These are phyloP conservation scores for Peronosclerospora sorghi DNA, from an alignment of 352 stramenopile genomes.

Conservation along the genomic window DNA sequence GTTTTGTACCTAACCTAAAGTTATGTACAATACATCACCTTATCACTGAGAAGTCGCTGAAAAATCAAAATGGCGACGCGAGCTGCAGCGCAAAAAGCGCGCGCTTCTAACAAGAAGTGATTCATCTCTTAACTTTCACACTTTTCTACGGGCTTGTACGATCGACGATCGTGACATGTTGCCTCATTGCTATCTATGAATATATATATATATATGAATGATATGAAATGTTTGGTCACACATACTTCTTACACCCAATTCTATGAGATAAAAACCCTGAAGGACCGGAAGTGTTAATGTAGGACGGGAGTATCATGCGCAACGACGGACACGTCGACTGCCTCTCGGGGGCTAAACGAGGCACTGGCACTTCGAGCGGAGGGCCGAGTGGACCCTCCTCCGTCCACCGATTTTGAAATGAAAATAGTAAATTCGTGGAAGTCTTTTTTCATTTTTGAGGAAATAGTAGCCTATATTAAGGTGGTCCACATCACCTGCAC, in stretches of 20 bases:
- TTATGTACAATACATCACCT: no score
- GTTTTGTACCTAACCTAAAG: no score
- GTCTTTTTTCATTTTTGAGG: conserved; percentile 5
- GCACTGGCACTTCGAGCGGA: conserved; percentile 30
- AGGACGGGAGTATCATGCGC: conserved; percentile 68
- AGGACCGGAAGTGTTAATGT: conserved; percentile 55
- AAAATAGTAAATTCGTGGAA: no score
- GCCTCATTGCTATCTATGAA: no score
- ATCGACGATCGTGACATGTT: no score
- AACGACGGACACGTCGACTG: conserved; percentile 8
- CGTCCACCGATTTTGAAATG: conserved; percentile 14
- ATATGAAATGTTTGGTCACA: conserved; percentile 53
- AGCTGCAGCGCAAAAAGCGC: no score
- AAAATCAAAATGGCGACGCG: no score
- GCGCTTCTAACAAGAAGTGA: no score
- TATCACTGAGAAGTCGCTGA: no score
- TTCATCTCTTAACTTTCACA: no score
- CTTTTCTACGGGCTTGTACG: no score
- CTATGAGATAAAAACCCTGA: conserved; percentile 85
- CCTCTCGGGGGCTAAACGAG: conserved; percentile 16
- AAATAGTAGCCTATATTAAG: conserved; percentile 2
- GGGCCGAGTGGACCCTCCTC: conserved; percentile 7
- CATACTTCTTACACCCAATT: conserved; percentile 85
- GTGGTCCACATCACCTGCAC: neutral
- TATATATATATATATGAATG: conserved; percentile 3